phyloP scores from a whole-genome alignment of 768 basidiomycete species.

The Mrakia blollopis region DNA sequence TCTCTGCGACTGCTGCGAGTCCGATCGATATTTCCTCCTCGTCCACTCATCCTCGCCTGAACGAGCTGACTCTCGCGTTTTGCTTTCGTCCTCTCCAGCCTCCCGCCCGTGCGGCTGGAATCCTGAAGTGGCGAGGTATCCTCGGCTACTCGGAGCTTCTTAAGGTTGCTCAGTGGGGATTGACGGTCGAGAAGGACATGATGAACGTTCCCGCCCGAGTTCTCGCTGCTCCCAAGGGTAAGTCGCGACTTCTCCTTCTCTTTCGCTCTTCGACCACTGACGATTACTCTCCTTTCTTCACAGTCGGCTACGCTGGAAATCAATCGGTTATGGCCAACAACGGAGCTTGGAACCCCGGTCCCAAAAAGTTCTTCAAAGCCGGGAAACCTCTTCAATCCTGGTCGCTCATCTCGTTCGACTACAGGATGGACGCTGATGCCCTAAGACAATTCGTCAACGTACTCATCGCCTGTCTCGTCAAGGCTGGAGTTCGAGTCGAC shows the following conservation, averaged over 20 bases:
- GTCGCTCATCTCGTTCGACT: neutral
- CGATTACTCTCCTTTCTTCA: too few species aligned
- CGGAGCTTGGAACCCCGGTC: conserved; percentile 18
- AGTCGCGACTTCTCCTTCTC: too few species aligned
- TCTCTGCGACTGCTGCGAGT: conserved; percentile 3
- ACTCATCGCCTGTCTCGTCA: neutral
- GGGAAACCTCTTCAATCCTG: neutral
- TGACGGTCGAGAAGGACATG: conserved; percentile 5
- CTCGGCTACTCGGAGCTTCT: conserved; percentile 15
- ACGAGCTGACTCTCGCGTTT: too few species aligned
- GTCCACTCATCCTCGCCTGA: too few species aligned
- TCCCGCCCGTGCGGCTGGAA: neutral
- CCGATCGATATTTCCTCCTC: too few species aligned
- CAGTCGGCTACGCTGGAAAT: conserved; percentile 10
- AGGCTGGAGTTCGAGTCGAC: neutral
- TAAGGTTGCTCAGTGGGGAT: conserved; percentile 4
- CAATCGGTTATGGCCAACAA: neutral
- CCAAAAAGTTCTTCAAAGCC: neutral
- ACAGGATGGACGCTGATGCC: neutral
- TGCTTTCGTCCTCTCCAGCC: neutral
- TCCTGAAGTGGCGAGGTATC: neutral
- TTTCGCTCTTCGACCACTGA: too few species aligned
- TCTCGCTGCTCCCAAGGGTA: neutral
- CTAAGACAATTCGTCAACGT: neutral
- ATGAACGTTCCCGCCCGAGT: conserved; percentile 17